Conservation (phyloP, 495 filamentous ascomycete genomes). For the Glutinoglossum americanum region DNA sequence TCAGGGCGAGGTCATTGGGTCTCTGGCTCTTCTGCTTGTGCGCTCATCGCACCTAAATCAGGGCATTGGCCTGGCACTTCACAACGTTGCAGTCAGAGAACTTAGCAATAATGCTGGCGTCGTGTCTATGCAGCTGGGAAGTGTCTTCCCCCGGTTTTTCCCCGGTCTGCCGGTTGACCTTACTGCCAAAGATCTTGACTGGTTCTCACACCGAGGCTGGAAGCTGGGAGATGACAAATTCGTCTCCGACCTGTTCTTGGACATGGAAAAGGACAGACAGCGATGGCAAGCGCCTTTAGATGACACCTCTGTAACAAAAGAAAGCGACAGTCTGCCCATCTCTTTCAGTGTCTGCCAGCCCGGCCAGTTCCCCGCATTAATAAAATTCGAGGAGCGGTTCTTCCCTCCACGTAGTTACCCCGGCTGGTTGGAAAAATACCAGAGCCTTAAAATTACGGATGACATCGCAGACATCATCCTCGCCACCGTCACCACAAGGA, state of each 20-base stretch:
- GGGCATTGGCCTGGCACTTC: slow-evolving; percentile 34
- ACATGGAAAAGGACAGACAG: slow-evolving; percentile 10
- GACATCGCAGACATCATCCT: slow-evolving; percentile 22
- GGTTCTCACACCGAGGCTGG: slow-evolving; percentile 38
- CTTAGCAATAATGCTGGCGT: slow-evolving; percentile 31
- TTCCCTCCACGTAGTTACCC: slow-evolving; percentile 12
- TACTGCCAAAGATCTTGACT: slow-evolving; percentile 24
- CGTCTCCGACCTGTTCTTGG: slow-evolving; percentile 34
- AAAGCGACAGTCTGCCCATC: not conserved
- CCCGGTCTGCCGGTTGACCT: slow-evolving; percentile 28
- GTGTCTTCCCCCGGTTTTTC: slow-evolving; percentile 37
- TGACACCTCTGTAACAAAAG: not conserved
- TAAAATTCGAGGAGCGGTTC: slow-evolving; percentile 29
- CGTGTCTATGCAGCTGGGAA: slow-evolving; percentile 33
- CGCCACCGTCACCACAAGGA: slow-evolving; percentile 10
- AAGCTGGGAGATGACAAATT: slow-evolving; percentile 23
- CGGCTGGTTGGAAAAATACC: slow-evolving; percentile 17
- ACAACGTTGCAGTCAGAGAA: slow-evolving; percentile 29
- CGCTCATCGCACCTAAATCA: slow-evolving; percentile 27
- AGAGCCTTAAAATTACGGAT: slow-evolving; percentile 12
- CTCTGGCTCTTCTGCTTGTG: slow-evolving; percentile 35
- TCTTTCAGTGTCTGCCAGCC: slow-evolving; percentile 27
- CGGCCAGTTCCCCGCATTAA: slow-evolving; percentile 28
- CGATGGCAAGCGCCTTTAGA: not conserved
- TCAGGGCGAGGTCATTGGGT: slow-evolving; percentile 33